These are phyloP conservation scores for Fusarium proliferatum DNA, from an alignment of 2,329 filamentous ascomycete genomes.

Conservation along the genomic window DNA sequence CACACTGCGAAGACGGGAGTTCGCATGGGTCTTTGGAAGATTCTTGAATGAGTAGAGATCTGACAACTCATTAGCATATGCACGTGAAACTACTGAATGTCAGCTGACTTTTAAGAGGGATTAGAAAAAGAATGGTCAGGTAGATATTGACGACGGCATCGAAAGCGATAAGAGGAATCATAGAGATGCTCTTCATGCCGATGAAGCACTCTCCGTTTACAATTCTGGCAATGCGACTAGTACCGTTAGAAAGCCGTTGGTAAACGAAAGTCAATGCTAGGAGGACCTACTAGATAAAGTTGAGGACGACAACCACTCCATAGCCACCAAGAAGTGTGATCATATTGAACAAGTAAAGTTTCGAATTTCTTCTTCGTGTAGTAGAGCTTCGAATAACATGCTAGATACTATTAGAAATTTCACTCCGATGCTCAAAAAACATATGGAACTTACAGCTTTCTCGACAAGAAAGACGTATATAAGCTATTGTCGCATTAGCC, in stretches of 20 bases:
- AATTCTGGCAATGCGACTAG: slow-evolving; percentile 67
- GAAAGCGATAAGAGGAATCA: slow-evolving; percentile 71
- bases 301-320: slow-evolving; percentile 62
- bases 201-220: slow-evolving; percentile 68
- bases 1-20: slow-evolving; percentile 59
- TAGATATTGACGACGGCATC: slow-evolving; percentile 72
- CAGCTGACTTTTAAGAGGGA: slow-evolving; percentile 65
- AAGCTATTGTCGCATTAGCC: slow-evolving; percentile 49
- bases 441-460: slow-evolving; percentile 61
- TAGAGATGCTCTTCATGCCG: slow-evolving; percentile 67
- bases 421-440: too few species aligned
- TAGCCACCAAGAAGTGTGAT: slow-evolving; percentile 65
- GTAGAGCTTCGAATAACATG: slow-evolving; percentile 67
- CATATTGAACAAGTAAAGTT: slow-evolving; percentile 70
- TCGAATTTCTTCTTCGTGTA: slow-evolving; percentile 65
- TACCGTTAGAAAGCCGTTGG: not conserved
- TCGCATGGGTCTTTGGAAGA: slow-evolving; percentile 55
- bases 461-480: slow-evolving; percentile 75
- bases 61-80: slow-evolving; percentile 40
- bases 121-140: slow-evolving; percentile 70
- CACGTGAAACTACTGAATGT: too few species aligned
- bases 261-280: not conserved
- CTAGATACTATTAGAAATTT: slow-evolving; percentile 45
- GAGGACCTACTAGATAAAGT: slow-evolving; percentile 68
- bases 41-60: slow-evolving; percentile 66